A percentile compares a stretch with the other conserved stretches of the same genome.
phyloP scores from a whole-genome alignment of 257 asterid species.

The Prunella vulgaris region DNA sequence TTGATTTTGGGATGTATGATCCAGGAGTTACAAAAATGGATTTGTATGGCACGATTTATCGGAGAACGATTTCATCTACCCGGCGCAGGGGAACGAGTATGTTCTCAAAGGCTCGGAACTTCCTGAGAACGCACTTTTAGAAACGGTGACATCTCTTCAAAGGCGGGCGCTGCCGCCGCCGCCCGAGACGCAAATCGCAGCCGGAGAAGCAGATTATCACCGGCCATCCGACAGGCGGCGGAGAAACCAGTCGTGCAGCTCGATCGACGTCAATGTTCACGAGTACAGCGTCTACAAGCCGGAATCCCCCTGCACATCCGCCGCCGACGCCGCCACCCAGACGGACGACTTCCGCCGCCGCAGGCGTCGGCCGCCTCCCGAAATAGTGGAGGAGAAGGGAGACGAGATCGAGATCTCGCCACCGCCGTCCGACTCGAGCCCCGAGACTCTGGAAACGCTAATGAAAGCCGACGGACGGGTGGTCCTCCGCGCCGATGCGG shows the following conservation, averaged over 20 bases:
- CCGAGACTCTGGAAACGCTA: slow-evolving; percentile 68
- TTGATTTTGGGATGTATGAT: neutral
- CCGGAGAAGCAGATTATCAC: neutral
- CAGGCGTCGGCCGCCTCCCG: slow-evolving; percentile 35
- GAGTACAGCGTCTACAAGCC: slow-evolving; percentile 71
- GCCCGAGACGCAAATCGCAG: slow-evolving; percentile 14
- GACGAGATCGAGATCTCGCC: slow-evolving; percentile 62
- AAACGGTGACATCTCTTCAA: neutral
- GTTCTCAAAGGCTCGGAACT: slow-evolving; percentile 76
- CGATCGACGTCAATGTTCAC: slow-evolving; percentile 48
- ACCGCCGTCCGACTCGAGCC: slow-evolving; percentile 83
- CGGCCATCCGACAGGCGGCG: slow-evolving; percentile 34
- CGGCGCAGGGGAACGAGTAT: slow-evolving; percentile 77
- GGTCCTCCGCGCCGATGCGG: slow-evolving; percentile 24
- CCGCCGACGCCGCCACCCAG: slow-evolving; percentile 70
- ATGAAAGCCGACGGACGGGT: slow-evolving; percentile 60
- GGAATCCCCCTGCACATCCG: slow-evolving; percentile 26
- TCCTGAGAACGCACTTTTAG: slow-evolving; percentile 25
- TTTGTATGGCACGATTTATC: slow-evolving; percentile 92
- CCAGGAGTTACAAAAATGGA: slow-evolving; percentile 87
- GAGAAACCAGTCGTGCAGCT: slow-evolving; percentile 80
- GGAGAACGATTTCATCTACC: slow-evolving; percentile 70
- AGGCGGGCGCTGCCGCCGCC: slow-evolving; percentile 17
- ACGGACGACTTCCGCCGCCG: slow-evolving; percentile 63
- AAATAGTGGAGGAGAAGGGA: slow-evolving; percentile 32